Evolutionary conservation across 75 land plant species (phyloP).

Genomic region (Sequoiadendron giganteum): DNA sequence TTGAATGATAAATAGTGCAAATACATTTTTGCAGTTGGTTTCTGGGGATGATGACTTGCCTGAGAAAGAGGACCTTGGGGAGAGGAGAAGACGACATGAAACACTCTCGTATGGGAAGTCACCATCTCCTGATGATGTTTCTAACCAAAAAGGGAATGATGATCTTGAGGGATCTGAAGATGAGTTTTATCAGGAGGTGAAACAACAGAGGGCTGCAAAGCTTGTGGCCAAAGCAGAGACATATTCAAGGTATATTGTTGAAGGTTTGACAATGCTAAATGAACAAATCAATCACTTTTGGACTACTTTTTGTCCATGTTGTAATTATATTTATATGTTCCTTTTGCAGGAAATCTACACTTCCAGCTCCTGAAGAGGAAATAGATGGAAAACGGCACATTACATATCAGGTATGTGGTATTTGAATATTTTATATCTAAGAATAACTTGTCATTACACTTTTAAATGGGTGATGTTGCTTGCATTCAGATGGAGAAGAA

Average conservation of each 20-base stretch:
- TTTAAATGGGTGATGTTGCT: not conserved
- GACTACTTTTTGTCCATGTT: not conserved
- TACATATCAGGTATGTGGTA: conserved; percentile 58
- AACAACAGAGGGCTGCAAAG: conserved; percentile 48
- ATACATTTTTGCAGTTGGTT: conserved; percentile 40
- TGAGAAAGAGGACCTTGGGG: conserved; percentile 84
- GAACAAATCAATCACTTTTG: not conserved
- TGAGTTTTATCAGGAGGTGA: conserved; percentile 74
- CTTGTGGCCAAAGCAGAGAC: conserved; percentile 53
- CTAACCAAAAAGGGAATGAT: conserved; percentile 11
- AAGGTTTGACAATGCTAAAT: not conserved
- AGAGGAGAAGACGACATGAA: conserved; percentile 88
- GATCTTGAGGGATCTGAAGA: conserved; percentile 55
- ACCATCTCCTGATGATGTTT: conserved; percentile 15
- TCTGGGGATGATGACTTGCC: conserved; percentile 98
- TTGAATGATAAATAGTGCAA: not conserved
- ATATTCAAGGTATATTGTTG: conserved; percentile 48
- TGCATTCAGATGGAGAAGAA: conserved; percentile 92
- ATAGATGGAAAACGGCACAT: conserved; percentile 83
- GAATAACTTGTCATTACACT: not conserved
- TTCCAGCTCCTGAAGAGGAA: conserved; percentile 41
- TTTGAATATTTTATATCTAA: not conserved
- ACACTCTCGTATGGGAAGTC: conserved; percentile 41
- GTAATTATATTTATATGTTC: not conserved
- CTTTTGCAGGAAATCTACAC: conserved; percentile 34